Conservation (phyloP, 306 rosid species). For the Sicyos baderoa region DNA sequence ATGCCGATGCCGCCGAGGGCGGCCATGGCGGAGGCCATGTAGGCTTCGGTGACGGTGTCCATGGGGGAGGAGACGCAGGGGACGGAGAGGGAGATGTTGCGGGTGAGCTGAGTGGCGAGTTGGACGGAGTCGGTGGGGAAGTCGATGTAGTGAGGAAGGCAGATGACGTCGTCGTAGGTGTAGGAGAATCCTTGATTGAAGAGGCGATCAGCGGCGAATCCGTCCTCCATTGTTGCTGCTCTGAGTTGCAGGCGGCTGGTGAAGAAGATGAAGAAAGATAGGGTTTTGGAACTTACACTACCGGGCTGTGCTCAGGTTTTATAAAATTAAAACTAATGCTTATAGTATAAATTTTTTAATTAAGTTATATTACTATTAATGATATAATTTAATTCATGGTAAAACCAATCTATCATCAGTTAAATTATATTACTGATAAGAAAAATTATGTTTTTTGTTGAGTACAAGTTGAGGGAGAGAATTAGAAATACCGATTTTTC, state of each 20-base stretch:
- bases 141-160: constrained; percentile 86
- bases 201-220: constrained; percentile 61
- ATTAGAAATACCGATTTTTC: too few relatives aligned
- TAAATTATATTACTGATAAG: too few relatives aligned
- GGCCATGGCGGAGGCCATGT: constrained; percentile 78
- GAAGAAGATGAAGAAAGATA: background rate
- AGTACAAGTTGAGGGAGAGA: too few relatives aligned
- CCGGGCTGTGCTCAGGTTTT: too few relatives aligned
- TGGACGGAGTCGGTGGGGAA: constrained; percentile 64
- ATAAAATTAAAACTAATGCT: too few relatives aligned
- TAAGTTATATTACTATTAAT: too few relatives aligned
- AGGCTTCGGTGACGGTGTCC: constrained; percentile 77
- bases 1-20: constrained; percentile 66
- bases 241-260: constrained; percentile 11
- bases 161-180: constrained; percentile 85
- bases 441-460: too few relatives aligned
- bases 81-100: constrained; percentile 44
- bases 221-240: constrained; percentile 46
- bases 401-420: too few relatives aligned
- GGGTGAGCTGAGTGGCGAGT: constrained; percentile 48
- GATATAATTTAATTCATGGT: too few relatives aligned
- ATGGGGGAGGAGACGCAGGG: constrained; percentile 91
- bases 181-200: constrained; percentile 79
- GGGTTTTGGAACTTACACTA: background rate
- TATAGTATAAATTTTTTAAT: too few relatives aligned